These are phyloP conservation scores for Botryotinia narcissicola DNA, from an alignment of 2,329 filamentous ascomycete species.

Conservation along the genomic window DNA sequence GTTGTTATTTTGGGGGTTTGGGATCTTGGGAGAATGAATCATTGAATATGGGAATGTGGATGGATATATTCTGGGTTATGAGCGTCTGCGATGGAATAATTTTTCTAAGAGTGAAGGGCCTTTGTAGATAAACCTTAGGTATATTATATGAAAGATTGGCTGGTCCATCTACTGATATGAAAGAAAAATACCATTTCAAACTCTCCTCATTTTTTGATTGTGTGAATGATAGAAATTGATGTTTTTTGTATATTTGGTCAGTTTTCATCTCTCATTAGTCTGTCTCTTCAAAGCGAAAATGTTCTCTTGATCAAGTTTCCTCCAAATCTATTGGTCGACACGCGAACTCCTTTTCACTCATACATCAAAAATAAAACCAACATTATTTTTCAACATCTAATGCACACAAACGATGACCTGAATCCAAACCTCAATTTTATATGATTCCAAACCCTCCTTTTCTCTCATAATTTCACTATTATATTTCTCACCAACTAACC, in stretches of 20 bases:
- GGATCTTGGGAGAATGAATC: not conserved
- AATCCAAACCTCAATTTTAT: too few relatives aligned
- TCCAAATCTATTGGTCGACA: too few relatives aligned
- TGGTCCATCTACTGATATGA: not conserved
- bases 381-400: too few relatives aligned
- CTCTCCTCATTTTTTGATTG: not conserved
- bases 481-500: too few relatives aligned
- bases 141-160: not conserved
- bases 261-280: not conserved
- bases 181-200: not conserved
- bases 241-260: not conserved
- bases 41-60: not conserved
- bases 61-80: not conserved
- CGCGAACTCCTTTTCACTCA: too few relatives aligned
- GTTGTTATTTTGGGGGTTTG: not conserved
- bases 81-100: not conserved
- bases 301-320: too few relatives aligned
- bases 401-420: too few relatives aligned
- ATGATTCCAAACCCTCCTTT: too few relatives aligned
- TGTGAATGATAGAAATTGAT: not conserved
- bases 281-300: not conserved
- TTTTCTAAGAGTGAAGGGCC: not conserved
- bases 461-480: too few relatives aligned
- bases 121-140: not conserved
- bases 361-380: too few relatives aligned